Evolutionary conservation across 176 grass and related monocot genomes (phyloP).

Genomic region (Bromus sterilis): DNA sequence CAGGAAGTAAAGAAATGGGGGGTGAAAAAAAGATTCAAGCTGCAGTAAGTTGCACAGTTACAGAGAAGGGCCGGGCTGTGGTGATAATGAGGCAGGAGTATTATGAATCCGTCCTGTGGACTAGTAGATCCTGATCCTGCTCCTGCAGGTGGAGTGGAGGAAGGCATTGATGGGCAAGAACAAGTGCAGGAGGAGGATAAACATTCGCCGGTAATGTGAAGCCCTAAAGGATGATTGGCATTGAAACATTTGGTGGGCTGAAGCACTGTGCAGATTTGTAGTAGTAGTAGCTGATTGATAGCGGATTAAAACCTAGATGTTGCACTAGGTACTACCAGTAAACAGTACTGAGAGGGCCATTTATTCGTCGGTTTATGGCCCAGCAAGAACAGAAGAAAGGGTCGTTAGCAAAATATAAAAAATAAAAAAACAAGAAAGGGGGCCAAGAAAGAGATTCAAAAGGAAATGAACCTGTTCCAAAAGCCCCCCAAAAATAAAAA

Average conservation of each 20-base stretch:
- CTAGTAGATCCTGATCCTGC: conserved; percentile 15
- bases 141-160: neutral
- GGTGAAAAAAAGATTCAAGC: conserved; percentile 17
- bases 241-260: neutral
- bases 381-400: neutral
- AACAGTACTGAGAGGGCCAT: neutral
- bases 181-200: neutral
- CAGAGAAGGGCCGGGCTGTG: neutral
- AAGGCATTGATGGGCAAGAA: neutral
- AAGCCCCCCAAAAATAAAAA: neutral
- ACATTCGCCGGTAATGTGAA: neutral
- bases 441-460: neutral
- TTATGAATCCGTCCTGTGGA: neutral
- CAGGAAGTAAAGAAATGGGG: neutral
- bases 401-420: too few species aligned
- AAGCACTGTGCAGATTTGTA: neutral
- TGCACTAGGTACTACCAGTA: neutral
- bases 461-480: neutral
- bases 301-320: neutral
- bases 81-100: neutral
- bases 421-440: too few species aligned
- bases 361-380: neutral
- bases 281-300: neutral
- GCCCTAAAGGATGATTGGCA: neutral
- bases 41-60: conserved; percentile 29